Base-by-base conservation (phyloP, 495 filamentous ascomycete species). In the Penicillium coprophilum region DNA sequence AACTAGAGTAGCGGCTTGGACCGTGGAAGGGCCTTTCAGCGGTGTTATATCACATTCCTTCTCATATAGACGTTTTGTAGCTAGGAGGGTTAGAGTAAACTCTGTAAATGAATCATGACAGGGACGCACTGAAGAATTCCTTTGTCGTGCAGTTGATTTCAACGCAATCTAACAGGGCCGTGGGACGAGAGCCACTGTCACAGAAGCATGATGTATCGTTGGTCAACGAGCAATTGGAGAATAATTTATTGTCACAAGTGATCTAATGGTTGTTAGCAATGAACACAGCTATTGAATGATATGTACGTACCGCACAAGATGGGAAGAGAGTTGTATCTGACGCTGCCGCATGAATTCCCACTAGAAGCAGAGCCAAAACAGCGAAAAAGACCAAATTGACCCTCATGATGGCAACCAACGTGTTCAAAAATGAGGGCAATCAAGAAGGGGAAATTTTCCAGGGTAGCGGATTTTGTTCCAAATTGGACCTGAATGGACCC, bases 41-140 rank as follows among this genome's bases (percentile, higher is more conserved):
- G 50, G 38, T 4, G 59, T 31, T 27, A 68, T 55, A 13, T 59
- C 55, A 40, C 67, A 70, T 60, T 62, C 46, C 30, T 55, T 21
- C 24, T 62, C 56, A 36, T 55, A 59, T 8, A 60, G 15, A 24
- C 55, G 62, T 52, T 58, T 61, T 9, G 67, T 63, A 20, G 56
- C 65, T 68, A 47, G 15, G 15, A 23, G 1, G 6, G 56, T 61
- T 50, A 67, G 50, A 13, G 10, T 27, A 41, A 11, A 39, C 9
- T 7, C 31, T 5, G 49, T 20, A 31, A 31, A 53, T 41, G 23
- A 46, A 10, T 40, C 39, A 41, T 5, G 13, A 31, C 21, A 17
- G 30, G 52, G 43, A 61, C 63, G 17, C 47, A 68, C 65, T 54
- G 31, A 69, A 59, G 10, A 53, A 49, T 13, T 69, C 53, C 48